Conservation (phyloP, 352 stramenopile species). For the Phytophthora europaea region DNA sequence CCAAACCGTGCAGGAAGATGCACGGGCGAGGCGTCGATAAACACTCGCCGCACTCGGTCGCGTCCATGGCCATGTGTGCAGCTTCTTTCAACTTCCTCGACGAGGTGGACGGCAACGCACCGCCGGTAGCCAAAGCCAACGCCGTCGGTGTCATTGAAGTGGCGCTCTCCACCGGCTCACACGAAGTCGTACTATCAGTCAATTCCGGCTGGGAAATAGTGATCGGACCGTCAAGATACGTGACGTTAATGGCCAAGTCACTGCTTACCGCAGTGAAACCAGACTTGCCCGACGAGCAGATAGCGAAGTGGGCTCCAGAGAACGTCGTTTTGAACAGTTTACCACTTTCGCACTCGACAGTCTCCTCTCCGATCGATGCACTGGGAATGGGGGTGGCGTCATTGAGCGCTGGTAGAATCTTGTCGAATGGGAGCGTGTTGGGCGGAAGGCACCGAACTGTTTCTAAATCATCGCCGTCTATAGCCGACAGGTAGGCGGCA, state of each 20-base stretch:
- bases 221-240: conserved; percentile 31
- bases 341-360: conserved; percentile 35
- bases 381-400: conserved; percentile 27
- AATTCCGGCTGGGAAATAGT: conserved; percentile 16
- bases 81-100: conserved; percentile 28
- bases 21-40: conserved; percentile 34
- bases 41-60: conserved; percentile 16
- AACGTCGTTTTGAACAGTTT: conserved; percentile 51
- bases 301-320: conserved; percentile 29
- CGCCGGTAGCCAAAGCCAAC: conserved; percentile 28
- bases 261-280: conserved; percentile 46
- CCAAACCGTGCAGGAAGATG: conserved; percentile 38
- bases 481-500: conserved; percentile 29
- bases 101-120: conserved; percentile 1
- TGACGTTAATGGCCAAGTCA: conserved; percentile 42
- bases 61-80: conserved; percentile 15
- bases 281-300: conserved; percentile 35
- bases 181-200: conserved; percentile 6
- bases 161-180: conserved; percentile 7
- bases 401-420: conserved; percentile 42
- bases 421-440: conserved; percentile 31
- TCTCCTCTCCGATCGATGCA: conserved; percentile 20
- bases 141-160: conserved; percentile 26
- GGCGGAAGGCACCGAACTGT: conserved; percentile 34
- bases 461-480: background rate